Evolutionary conservation across 257 asterid genomes (phyloP), one percentile per base, ranked within the genome.

Genomic region (Solanum gandarillasii): DNA sequence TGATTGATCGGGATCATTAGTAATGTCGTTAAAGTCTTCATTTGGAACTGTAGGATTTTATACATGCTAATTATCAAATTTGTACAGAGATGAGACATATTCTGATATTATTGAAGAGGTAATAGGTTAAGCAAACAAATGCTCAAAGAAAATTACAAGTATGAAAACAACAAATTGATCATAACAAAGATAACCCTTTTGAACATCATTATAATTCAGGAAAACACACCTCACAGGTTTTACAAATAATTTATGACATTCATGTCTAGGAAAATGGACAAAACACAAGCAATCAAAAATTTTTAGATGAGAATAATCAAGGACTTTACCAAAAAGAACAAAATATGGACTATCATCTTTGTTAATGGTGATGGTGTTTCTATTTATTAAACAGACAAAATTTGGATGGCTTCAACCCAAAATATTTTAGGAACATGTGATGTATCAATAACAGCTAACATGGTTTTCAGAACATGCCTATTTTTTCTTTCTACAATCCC

Each of bases 241-340:
- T 0, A 6, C 4, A 55, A 1, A 55, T 55, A 52, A 55, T 55
- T 55, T 7, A 55, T 55, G n/a, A 20, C 65, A 0, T 55, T 55
- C 65, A 55, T 55, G 11, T 20, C 65, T 55, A 55, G 25, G 25
- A 0, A 20, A 55, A 18, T 55, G 5, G 25, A 55, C 11, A 55
- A 55, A 55, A 20, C 25, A 55, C 65, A 20, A 0, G 4, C 25
- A 55, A 20, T 1, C 10, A 55, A 20, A 55, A 2, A 0, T 0
- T 1, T 55, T 55, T 20, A 55, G 25, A 55, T 55, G 9, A 18
- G 5, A 55, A 55, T 3, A 55, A 55, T 20, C 11, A 20, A 7
- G 65, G 65, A 55, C 2, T 55, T 55, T 20, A 55, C 5, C 65
- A 55, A 55, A 55, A 55, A 55, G 4, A 18, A 55, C 1, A 6